phyloP scores from a whole-genome alignment of 2,329 filamentous ascomycete genomes.

The Teratosphaeria zuluensis region DNA sequence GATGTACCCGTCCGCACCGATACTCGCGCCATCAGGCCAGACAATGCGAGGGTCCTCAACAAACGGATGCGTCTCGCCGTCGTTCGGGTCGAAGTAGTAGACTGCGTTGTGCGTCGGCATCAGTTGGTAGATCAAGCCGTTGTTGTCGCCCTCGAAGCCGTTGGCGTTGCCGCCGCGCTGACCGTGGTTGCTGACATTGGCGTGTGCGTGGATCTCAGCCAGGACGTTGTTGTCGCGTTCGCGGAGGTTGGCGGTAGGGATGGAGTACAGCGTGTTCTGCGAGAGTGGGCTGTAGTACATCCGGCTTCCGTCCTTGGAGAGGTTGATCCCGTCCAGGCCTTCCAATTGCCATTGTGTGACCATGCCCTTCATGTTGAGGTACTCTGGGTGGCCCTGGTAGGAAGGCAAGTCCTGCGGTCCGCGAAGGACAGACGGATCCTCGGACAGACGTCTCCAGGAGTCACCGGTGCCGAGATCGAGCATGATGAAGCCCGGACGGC shows the following conservation, averaged over 20 bases:
- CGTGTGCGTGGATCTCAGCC: constrained; percentile 32
- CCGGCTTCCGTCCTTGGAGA: constrained; percentile 27
- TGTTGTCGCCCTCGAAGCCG: constrained; percentile 35
- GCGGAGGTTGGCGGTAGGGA: constrained; percentile 24
- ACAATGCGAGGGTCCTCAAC: constrained; percentile 35
- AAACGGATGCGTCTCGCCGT: constrained; percentile 28
- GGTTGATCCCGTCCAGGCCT: constrained; percentile 30
- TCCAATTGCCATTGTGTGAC: constrained; percentile 19
- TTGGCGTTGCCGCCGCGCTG: constrained; percentile 38
- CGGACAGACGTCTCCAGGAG: constrained; percentile 31
- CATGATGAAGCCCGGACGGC: constrained; percentile 39
- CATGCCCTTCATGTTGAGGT: constrained; percentile 18
- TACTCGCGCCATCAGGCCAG: constrained; percentile 35
- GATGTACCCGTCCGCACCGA: constrained; percentile 36
- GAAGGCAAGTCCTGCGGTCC: constrained; percentile 21
- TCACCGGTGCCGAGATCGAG: constrained; percentile 34
- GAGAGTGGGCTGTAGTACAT: constrained; percentile 37
- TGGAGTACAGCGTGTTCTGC: constrained; percentile 26
- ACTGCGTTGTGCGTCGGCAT: constrained; percentile 39
- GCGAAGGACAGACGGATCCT: constrained; percentile 25
- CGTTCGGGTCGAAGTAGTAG: constrained; percentile 34
- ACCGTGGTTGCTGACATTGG: constrained; percentile 38
- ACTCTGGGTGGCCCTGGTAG: constrained; percentile 25
- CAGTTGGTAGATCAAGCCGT: constrained; percentile 37
- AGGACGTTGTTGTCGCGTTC: constrained; percentile 23